phyloP scores from a whole-genome alignment of 305 asterid genomes.

The Fraxinus xanthoxyloides region DNA sequence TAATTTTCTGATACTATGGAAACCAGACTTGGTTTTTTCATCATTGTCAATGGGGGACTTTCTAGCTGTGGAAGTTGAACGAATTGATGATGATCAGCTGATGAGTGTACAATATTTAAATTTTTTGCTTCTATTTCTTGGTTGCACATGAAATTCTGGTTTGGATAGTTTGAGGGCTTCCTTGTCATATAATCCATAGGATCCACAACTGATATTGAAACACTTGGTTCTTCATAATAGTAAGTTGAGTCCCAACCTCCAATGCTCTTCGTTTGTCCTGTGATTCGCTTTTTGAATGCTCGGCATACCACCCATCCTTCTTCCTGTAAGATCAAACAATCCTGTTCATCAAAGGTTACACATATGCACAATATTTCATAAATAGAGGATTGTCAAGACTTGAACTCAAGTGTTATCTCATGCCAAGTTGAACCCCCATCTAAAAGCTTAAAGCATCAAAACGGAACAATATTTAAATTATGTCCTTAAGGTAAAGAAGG shows the following conservation, averaged over 20 bases:
- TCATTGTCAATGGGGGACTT: slow-evolving; percentile 38
- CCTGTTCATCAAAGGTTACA: not conserved
- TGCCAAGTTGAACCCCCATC: not conserved
- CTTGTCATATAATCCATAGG: slow-evolving; percentile 36
- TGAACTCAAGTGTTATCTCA: not conserved
- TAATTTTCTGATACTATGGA: slow-evolving; percentile 6
- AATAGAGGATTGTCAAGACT: not conserved
- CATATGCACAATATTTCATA: not conserved
- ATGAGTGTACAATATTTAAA: slow-evolving; percentile 23
- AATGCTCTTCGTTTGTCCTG: slow-evolving; percentile 41
- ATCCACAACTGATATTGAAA: slow-evolving; percentile 28
- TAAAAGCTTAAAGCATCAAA: not conserved
- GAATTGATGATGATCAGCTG: slow-evolving; percentile 27
- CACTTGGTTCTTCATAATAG: slow-evolving; percentile 39
- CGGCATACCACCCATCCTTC: slow-evolving; percentile 93
- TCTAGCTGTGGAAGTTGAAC: slow-evolving; percentile 60
- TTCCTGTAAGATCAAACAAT: slow-evolving; percentile 41
- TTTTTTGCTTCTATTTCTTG: slow-evolving; percentile 40
- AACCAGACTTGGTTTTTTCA: slow-evolving; percentile 24
- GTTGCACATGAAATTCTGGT: slow-evolving; percentile 40
- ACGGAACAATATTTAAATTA: not conserved
- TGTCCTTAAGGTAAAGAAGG: not conserved
- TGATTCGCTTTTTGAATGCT: slow-evolving; percentile 66
- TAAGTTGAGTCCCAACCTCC: slow-evolving; percentile 59
- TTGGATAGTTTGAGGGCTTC: slow-evolving; percentile 18